A percentile compares a stretch with the other conserved stretches of the same genome.
These are phyloP conservation scores for Spencermartinsiella ligniputridi DNA, from an alignment of 1,139 yeast species.

Conservation along the genomic window DNA sequence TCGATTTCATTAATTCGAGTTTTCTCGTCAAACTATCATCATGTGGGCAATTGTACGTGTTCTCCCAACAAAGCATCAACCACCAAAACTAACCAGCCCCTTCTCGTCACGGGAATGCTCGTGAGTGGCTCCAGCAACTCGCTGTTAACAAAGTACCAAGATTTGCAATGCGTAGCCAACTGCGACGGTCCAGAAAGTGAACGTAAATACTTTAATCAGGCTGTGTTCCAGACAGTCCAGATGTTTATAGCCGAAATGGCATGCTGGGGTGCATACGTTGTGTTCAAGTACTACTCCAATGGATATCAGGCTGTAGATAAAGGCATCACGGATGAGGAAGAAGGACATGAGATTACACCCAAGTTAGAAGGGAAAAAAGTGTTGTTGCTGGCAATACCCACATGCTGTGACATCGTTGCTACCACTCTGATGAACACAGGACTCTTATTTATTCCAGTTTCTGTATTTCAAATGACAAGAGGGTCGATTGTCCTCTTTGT, in stretches of 20 bases:
- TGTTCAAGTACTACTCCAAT: constrained; percentile 3
- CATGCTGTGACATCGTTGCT: constrained; percentile 66
- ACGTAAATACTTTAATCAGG: constrained; percentile 59
- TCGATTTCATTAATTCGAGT: too few relatives aligned
- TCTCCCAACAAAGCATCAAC: too few relatives aligned
- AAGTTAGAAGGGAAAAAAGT: constrained; percentile 29
- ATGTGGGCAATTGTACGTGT: constrained; percentile 1
- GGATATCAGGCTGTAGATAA: constrained; percentile 5
- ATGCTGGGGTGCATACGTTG: constrained; percentile 42
- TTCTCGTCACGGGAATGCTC: constrained; percentile 37
- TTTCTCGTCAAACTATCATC: too few relatives aligned
- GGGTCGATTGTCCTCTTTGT: constrained; percentile 77
- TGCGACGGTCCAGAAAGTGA: constrained; percentile 43
- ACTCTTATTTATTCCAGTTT: constrained; percentile 70
- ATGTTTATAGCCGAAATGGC: constrained; percentile 74
- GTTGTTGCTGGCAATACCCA: constrained; percentile 51
- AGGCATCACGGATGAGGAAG: constrained; percentile 7
- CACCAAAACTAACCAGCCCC: constrained; percentile 8
- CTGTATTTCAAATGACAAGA: constrained; percentile 79
- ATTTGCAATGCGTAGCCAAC: constrained; percentile 63
- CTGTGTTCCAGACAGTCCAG: constrained; percentile 73
- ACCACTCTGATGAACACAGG: constrained; percentile 79
- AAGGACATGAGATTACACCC: constrained; percentile 10
- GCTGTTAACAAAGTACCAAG: constrained; percentile 70
- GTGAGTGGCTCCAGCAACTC: constrained; percentile 74